A percentile compares a stretch with the other conserved stretches of the same genome.
These are phyloP conservation scores for Cenchrus fungigraminus DNA, from an alignment of 176 grass and related monocot genomes.

Conservation along the genomic window DNA sequence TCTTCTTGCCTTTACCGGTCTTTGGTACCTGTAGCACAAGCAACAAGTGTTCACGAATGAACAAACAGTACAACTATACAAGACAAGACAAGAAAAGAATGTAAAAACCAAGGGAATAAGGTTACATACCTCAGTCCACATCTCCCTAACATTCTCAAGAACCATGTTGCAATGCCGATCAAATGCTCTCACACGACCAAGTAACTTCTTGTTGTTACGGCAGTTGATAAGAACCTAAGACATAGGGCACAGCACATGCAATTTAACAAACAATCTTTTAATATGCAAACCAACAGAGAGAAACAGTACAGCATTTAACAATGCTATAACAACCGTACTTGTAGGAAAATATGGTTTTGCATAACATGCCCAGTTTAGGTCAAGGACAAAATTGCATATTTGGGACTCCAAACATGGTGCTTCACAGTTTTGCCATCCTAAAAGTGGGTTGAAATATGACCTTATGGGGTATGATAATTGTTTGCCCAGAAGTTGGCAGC, in stretches of 20 bases:
- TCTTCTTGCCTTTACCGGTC: constrained; percentile 99
- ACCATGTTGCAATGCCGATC: constrained; percentile 99
- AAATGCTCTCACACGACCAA: constrained; percentile 93
- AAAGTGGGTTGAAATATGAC: not conserved
- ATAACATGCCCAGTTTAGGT: not conserved
- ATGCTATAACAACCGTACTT: not conserved
- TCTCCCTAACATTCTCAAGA: constrained; percentile 95
- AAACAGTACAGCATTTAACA: not conserved
- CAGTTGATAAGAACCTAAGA: constrained; percentile 92
- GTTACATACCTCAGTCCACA: constrained; percentile 86
- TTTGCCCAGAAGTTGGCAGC: not conserved
- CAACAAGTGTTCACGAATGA: not conserved
- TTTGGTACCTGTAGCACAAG: constrained; percentile 61
- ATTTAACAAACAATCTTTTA: not conserved
- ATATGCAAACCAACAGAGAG: not conserved
- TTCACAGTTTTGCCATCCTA: no score
- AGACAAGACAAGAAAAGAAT: not conserved
- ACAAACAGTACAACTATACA: not conserved
- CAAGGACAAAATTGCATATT: not conserved
- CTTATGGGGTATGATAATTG: not conserved
- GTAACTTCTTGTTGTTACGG: constrained; percentile 94
- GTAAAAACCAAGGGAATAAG: not conserved
- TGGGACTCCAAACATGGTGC: no score
- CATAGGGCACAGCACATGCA: not conserved
- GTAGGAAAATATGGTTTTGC: not conserved